A percentile compares a stretch with the other conserved stretches of the same genome.
Conservation (phyloP, 1,284 basidiomycete genomes). For the Malassezia furfur region DNA sequence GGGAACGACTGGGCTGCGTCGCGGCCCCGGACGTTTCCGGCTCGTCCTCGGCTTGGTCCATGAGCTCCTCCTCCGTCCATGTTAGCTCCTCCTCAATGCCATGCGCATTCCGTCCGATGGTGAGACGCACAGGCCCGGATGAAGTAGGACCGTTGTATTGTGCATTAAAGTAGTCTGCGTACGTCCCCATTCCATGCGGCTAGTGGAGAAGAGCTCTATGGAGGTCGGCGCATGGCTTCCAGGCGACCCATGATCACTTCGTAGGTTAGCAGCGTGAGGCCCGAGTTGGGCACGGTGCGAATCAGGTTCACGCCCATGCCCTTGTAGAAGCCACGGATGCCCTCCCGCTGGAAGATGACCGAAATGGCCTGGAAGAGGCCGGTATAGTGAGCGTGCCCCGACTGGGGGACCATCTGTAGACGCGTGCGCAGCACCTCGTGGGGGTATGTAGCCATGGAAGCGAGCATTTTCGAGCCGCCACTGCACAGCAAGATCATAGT, state of each 20-base stretch:
- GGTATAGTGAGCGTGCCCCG: slow-evolving; percentile 19
- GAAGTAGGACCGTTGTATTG: slow-evolving; percentile 5
- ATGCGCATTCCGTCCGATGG: not conserved
- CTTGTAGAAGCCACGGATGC: slow-evolving; percentile 40
- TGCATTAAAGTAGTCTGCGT: slow-evolving; percentile 18
- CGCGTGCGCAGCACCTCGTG: slow-evolving; percentile 45
- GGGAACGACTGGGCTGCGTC: too few relatives aligned
- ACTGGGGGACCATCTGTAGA: slow-evolving; percentile 34
- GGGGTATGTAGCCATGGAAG: slow-evolving; percentile 42
- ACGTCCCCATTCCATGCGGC: slow-evolving; percentile 15
- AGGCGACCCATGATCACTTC: slow-evolving; percentile 44
- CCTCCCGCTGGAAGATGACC: slow-evolving; percentile 33
- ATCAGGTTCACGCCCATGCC: slow-evolving; percentile 45
- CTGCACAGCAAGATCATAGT: slow-evolving; percentile 34
- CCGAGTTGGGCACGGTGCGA: slow-evolving; percentile 41
- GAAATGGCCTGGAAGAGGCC: slow-evolving; percentile 29
- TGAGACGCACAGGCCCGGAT: slow-evolving; percentile 14
- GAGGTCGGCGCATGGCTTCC: not conserved
- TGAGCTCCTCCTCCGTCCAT: slow-evolving; percentile 10
- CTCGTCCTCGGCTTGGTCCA: slow-evolving; percentile 10
- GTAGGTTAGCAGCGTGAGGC: slow-evolving; percentile 44
- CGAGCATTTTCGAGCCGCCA: slow-evolving; percentile 46
- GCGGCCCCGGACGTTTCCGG: not conserved
- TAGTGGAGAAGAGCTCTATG: slow-evolving; percentile 1
- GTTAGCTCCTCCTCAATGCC: not conserved